Evolutionary conservation across 2,329 filamentous ascomycete species (phyloP).

Genomic region (Colletotrichum sidae): DNA sequence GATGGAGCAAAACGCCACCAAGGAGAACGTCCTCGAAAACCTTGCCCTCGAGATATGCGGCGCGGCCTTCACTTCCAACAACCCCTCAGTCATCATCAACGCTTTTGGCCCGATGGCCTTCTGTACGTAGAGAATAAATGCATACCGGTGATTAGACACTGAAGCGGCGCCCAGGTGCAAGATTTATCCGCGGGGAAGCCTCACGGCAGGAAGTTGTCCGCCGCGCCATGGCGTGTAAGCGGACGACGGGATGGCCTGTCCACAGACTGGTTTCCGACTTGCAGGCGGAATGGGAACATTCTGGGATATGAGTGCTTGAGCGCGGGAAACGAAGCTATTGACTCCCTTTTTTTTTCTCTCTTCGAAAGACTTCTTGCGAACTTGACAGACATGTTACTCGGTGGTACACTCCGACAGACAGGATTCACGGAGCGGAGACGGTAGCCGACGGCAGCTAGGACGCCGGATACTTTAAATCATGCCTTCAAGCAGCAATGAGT

Average conservation of each 20-base stretch:
- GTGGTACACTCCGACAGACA: too few relatives aligned
- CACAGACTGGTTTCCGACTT: slow-evolving; percentile 48
- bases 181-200: slow-evolving; percentile 43
- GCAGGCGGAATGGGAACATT: slow-evolving; percentile 42
- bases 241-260: slow-evolving; percentile 53
- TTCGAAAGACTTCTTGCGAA: too few relatives aligned
- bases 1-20: not conserved
- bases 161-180: slow-evolving; percentile 42
- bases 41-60: slow-evolving; percentile 55
- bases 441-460: too few relatives aligned
- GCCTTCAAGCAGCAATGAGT: too few relatives aligned
- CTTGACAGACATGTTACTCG: too few relatives aligned
- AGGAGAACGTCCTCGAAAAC: slow-evolving; percentile 45
- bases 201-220: slow-evolving; percentile 48
- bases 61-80: slow-evolving; percentile 57
- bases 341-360: too few relatives aligned
- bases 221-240: slow-evolving; percentile 48
- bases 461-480: too few relatives aligned
- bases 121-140: slow-evolving; percentile 44
- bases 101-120: slow-evolving; percentile 61
- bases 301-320: too few relatives aligned
- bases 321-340: slow-evolving; percentile 10
- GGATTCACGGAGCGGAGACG: too few relatives aligned
- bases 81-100: slow-evolving; percentile 57
- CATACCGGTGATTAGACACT: not conserved